Evolutionary conservation across 2,329 filamentous ascomycete species (phyloP), one percentile per base, ranked within the genome.

Genomic region (Fusarium udum): DNA sequence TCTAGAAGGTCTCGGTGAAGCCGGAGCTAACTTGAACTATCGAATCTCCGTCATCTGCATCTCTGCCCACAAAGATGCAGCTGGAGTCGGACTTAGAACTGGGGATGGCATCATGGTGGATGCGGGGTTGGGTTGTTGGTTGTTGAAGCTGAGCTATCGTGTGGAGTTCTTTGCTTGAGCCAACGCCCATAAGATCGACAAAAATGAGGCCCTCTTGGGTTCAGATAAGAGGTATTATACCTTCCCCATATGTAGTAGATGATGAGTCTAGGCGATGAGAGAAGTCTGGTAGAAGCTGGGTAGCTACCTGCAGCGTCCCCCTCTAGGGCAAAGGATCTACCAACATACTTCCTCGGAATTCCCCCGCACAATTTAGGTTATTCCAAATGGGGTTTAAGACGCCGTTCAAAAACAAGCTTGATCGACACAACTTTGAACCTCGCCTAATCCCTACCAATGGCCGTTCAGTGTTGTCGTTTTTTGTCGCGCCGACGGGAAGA

Each of bases 391-490:
- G 22, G 22, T 3, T n/a, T 16, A 24, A 37, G 2, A 4, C 40
- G 2, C 20, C 6, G 20, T 8, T 22, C n/a, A 36, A 37, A 36
- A 37, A 26, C 32, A 53, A 53, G 42, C 18, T 49, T 48, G 42
- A 36, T 58, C n/a, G 14, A n/a, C 18, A 58, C 28, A 1, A 18
- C 18, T n/a, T n/a, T 3, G 42, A n/a, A 5, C 12, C 18, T 45
- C 16, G 31, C 31, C 10, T 32, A 16, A 14, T 43, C 11, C 12
- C 37, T 24, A 14, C 36, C 52, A 56, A 32, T 56, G 20, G 4
- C n/a, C 15, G 0, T 31, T 1, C 15, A 53, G 14, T 4, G 24
- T 20, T n/a, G 20, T 2, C 13, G 13, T 8, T 22, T 20, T 16
- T 45, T 49, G 10, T 49, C 28, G 28, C 7, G 28, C 46, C 46